Base-by-base conservation (phyloP, 345 rosid species). In the Salix udensis region DNA sequence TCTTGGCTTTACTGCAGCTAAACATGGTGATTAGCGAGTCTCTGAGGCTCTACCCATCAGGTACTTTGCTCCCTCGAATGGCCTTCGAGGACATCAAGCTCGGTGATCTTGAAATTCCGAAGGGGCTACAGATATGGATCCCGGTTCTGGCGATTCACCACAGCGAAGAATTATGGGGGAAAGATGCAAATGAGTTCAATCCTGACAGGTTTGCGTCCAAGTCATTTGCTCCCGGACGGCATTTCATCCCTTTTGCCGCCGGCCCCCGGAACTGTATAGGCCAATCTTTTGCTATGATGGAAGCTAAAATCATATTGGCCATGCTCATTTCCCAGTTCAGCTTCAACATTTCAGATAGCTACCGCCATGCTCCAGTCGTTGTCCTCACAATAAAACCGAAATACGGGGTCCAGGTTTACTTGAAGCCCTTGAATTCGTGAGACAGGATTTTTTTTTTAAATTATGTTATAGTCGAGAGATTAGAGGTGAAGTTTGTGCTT, bases 101-200 rank as follows among this genome's bases (percentile, higher is more conserved):
- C 0, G 97, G 98, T 0, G 97, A 96, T 76, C 82, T 96, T 39
- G 76, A 77, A 40, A 88, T 96, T 69, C 98, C 99, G 0, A 93
- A 92, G 83, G 99, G 99, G 2, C 88, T 96, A 48, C 88, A 98
- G 16, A 85, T 96, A 21, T 96, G 99, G 99, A 91, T 96, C 61
- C 99, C 99, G 13, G 94, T 92, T 15, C 87, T 96, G 2, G 98
- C 98, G 1, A 93, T 96, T 36, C 95, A 96, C 74, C 99, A 96
- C 75, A 91, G 90, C 65, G 80, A 92, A 69, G 92, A 92, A 26
- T 44, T 96, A 61, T 96, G 99, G 99, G 99, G 99, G 2, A 80
- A 90, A 82, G 97, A 96, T 61, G 99, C 86, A 2, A 86, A 92
- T 8, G 91, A 93, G 50, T 96, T 96, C 86, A 91, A 93, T 13